Evolutionary conservation across 345 rosid genomes (phyloP).

Genomic region (Sonneratia caseolaris): DNA sequence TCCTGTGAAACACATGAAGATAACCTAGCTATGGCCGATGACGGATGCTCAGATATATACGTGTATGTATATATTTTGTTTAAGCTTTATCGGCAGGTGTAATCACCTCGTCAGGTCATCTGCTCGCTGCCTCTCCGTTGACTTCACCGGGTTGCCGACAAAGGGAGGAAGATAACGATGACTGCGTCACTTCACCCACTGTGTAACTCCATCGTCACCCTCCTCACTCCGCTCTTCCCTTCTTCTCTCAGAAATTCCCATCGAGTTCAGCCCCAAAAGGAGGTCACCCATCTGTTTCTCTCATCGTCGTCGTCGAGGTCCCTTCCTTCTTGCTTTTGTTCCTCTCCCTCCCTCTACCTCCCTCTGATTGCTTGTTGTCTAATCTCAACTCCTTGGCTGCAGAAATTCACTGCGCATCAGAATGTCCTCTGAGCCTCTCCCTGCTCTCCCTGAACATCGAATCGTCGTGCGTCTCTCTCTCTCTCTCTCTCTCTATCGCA

Average conservation of each 20-base stretch:
- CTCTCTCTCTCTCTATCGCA: slow-evolving; percentile 4
- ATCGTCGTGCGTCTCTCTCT: slow-evolving; percentile 21
- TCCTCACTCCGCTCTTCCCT: background rate
- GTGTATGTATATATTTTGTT: background rate
- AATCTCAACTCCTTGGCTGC: background rate
- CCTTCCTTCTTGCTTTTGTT: background rate
- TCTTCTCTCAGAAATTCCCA: background rate
- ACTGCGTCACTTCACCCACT: background rate
- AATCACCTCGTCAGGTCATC: background rate
- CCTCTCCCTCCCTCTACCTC: background rate
- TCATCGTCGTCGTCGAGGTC: background rate
- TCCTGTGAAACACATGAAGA: too few relatives aligned
- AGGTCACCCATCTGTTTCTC: background rate
- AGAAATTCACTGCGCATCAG: slow-evolving; percentile 12
- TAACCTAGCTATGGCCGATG: background rate
- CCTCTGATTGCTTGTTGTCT: background rate
- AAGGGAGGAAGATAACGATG: background rate
- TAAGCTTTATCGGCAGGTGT: background rate
- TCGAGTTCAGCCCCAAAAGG: background rate
- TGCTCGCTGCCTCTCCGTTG: too few relatives aligned
- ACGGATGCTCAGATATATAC: background rate
- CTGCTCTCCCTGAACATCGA: slow-evolving; percentile 23
- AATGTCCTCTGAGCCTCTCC: slow-evolving; percentile 45
- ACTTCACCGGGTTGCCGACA: background rate
- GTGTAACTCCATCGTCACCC: background rate